Base-by-base conservation (phyloP, 2,329 filamentous ascomycete species). In the Exophiala calicioides region DNA sequence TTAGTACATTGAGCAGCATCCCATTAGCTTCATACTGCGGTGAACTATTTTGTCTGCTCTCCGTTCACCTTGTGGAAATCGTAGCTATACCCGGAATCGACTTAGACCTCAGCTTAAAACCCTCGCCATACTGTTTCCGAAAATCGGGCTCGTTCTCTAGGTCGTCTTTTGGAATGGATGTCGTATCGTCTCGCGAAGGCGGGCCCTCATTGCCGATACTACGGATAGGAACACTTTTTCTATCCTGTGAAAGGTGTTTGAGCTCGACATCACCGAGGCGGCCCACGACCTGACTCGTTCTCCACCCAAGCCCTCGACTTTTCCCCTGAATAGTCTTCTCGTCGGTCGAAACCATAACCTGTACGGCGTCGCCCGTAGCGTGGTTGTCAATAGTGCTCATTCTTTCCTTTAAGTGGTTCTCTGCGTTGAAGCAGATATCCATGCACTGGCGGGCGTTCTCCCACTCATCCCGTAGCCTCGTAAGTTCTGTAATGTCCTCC, bases 271-370 rank as follows among this genome's bases (percentile, higher is more conserved):
- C 54, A 49, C 56, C 62, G 16, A 67, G 42, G 43, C 66, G 54
- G 46, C 63, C 64, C 48, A 63, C 64, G 29, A 67, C 59, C 51
- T 68, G 64, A 51, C 61, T 65, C 13, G 52, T 60, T 52, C 62
- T 65, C 61, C 60, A 65, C 13, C 56, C 58, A 50, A 60, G 42
- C 29, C 58, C 59, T 48, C 56, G 24, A 27, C 12, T 27, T 27
- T 27, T 67, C 30, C 64, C 62, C 40, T 65, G 59, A 42, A 68
- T 51, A 21, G 59, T 50, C 24, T 63, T 60, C n/a, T 62, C 62
- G 46, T 65, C 61, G 8, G 64, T 60, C 26, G 65, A 69, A 34
- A 67, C 63, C 64, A 68, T 67, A 41, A 67, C 65, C 41, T 68
- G 64, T 5, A 68, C 27, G 23, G 65, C 54, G 42, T 68, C 64